These are phyloP conservation scores for Debaryomyces sp. DNA, from an alignment of 1,139 yeast species.

Conservation along the genomic window DNA sequence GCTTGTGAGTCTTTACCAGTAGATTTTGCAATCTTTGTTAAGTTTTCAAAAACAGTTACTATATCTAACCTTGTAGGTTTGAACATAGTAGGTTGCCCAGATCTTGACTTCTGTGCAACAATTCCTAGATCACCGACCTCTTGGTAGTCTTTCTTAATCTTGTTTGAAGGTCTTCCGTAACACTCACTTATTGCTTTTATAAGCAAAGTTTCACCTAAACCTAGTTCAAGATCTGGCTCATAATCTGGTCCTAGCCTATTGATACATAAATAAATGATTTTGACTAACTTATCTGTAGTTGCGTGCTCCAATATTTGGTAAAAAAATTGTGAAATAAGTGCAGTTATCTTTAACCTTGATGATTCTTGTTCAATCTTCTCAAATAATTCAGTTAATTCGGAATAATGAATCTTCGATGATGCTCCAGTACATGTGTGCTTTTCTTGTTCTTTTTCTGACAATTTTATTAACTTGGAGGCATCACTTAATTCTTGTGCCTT, in stretches of 20 bases:
- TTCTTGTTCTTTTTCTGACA: constrained; percentile 23
- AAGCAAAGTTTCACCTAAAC: constrained; percentile 86
- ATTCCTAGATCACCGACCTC: constrained; percentile 88
- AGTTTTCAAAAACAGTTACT: constrained; percentile 68
- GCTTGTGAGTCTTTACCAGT: constrained; percentile 87
- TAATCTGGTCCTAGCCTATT: constrained; percentile 94
- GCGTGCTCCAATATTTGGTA: constrained; percentile 58
- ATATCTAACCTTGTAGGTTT: constrained; percentile 82
- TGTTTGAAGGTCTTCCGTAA: constrained; percentile 76
- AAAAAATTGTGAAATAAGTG: constrained; percentile 72
- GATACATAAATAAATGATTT: constrained; percentile 79
- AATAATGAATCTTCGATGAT: constrained; percentile 54
- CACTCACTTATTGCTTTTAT: constrained; percentile 89
- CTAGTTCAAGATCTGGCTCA: constrained; percentile 84
- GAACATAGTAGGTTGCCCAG: constrained; percentile 90
- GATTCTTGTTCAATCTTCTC: constrained; percentile 78
- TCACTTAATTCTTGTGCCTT: constrained; percentile 16
- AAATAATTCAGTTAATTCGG: constrained; percentile 67
- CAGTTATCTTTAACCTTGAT: constrained; percentile 78
- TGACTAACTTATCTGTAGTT: constrained; percentile 59
- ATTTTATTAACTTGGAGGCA: constrained; percentile 27
- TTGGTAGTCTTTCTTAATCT: constrained; percentile 73
- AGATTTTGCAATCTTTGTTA: constrained; percentile 75
- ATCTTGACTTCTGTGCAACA: constrained; percentile 82
- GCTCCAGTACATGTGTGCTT: constrained; percentile 18